Evolutionary conservation across 1,284 basidiomycete genomes (phyloP), one percentile per base, ranked within the genome.

Genomic region (Melampsora americana): DNA sequence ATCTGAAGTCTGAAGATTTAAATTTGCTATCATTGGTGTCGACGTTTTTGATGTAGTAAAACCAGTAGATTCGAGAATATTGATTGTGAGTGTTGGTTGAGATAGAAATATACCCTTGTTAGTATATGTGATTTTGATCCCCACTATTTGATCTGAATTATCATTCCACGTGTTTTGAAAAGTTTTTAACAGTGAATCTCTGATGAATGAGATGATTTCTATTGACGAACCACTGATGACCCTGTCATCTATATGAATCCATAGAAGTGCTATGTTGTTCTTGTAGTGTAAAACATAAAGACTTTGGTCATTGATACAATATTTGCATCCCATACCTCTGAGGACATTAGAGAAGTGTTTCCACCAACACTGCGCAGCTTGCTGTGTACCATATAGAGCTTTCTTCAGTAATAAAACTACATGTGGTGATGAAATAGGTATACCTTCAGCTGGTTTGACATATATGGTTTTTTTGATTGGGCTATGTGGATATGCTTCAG

Each of bases 231-330:
- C n/a, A 5, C 2, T 3, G 5, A 68, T 42, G 5, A 68, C 23
- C 18, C 66, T 42, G 48, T 68, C 66, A 50, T 68, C 66, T 18
- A 68, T 23, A 50, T 68, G 35, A 4, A 68, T 28, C 66, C 66
- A 68, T 2, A 68, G 16, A 4, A 68, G 4, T 5, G 39, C 35
- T 26, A 18, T 46, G 23, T n/a, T n/a, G 5, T 23, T 23, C 4
- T 26, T 23, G 32, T 46, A 20, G 5, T n/a, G 16, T 28, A 68
- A 68, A 14, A 26, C n/a, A 32, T 68, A 68, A 12, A 68, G 26
- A 4, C 9, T 50, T 28, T 46, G 18, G 26, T 68, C 44, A 50
- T 48, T 42, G 7, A 48, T 5, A 48, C 66, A 42, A 5, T 26
- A 42, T 14, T 48, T 26, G 26, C 23, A 68, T 14, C 66, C 66